phyloP scores from a whole-genome alignment of 2,329 filamentous ascomycete species.

The Ascochyta viciae-villosae region DNA sequence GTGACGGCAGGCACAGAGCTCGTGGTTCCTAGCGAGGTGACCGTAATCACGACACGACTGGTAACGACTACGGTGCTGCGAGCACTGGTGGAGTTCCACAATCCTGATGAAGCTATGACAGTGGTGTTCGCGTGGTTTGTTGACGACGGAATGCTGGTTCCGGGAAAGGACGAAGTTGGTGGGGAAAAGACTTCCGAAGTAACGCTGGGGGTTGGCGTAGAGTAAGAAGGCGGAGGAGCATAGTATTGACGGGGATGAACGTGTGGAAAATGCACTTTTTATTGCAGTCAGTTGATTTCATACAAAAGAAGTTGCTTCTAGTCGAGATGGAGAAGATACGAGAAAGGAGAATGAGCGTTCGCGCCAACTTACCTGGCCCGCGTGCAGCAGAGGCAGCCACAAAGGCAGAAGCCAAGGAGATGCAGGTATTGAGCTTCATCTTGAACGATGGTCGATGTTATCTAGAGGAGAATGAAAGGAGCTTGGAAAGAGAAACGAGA shows the following conservation, averaged over 20 bases:
- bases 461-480: conserved; percentile 6
- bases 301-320: too few relatives aligned
- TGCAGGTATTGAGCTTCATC: conserved; percentile 31
- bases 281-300: background rate
- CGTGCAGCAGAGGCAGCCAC: conserved; percentile 23
- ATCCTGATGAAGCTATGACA: background rate
- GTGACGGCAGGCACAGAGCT: conserved; percentile 2
- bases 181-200: conserved; percentile 11
- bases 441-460: background rate
- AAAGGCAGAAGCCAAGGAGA: conserved; percentile 20
- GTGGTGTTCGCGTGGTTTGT: conserved; percentile 5
- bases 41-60: conserved; percentile 10
- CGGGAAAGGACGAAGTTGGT: conserved; percentile 7
- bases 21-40: background rate
- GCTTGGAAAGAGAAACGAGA: conserved; percentile 18
- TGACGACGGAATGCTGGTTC: background rate
- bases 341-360: background rate
- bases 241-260: conserved; percentile 30
- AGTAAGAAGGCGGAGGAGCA: conserved; percentile 25
- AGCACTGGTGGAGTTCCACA: conserved; percentile 9
- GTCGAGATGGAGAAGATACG: background rate
- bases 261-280: conserved; percentile 24
- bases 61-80: conserved; percentile 11
- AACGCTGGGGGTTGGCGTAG: conserved; percentile 14
- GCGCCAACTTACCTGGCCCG: conserved; percentile 21